Percentiles rank a stretch among this genome's conserved stretches.
These are phyloP conservation scores for Pseudoturritis turrita DNA, from an alignment of 345 rosid species.

Conservation along the genomic window DNA sequence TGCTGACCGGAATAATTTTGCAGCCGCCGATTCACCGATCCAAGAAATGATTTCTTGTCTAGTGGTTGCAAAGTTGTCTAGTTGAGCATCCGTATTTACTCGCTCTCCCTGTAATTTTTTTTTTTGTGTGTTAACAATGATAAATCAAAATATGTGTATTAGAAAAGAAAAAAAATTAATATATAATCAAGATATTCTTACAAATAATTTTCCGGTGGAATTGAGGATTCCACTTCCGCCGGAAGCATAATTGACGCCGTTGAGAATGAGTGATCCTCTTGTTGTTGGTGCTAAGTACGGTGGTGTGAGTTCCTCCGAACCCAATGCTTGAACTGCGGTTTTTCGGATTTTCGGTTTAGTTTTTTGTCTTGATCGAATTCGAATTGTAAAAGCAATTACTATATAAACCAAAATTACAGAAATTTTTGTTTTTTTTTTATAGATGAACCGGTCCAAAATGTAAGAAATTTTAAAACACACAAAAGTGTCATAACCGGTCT, in stretches of 20 bases:
- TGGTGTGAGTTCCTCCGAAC: slow-evolving; percentile 43
- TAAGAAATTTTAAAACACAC: not conserved
- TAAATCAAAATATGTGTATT: not conserved
- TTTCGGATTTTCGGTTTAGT: slow-evolving; percentile 16
- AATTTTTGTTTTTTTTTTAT: not conserved
- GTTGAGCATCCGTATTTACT: slow-evolving; percentile 55
- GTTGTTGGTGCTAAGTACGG: slow-evolving; percentile 85
- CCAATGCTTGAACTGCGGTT: slow-evolving; percentile 52
- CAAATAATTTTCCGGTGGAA: slow-evolving; percentile 57
- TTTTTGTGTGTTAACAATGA: not conserved
- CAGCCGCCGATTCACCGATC: slow-evolving; percentile 39
- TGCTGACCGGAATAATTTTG: slow-evolving; percentile 31
- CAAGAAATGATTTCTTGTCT: slow-evolving; percentile 32
- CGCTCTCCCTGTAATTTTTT: slow-evolving; percentile 48
- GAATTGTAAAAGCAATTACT: not conserved
- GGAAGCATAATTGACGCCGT: slow-evolving; percentile 79
- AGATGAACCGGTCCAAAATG: slow-evolving; percentile 1
- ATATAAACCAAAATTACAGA: not conserved
- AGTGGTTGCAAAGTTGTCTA: slow-evolving; percentile 32
- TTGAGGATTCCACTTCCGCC: slow-evolving; percentile 77
- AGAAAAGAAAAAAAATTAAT: not conserved
- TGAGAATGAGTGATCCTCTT: slow-evolving; percentile 36
- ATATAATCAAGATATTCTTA: not conserved
- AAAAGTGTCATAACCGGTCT: not conserved
- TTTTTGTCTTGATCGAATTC: not conserved